These are phyloP conservation scores for Dalechampia spathulata DNA, from an alignment of 441 rosid genomes.

Conservation along the genomic window DNA sequence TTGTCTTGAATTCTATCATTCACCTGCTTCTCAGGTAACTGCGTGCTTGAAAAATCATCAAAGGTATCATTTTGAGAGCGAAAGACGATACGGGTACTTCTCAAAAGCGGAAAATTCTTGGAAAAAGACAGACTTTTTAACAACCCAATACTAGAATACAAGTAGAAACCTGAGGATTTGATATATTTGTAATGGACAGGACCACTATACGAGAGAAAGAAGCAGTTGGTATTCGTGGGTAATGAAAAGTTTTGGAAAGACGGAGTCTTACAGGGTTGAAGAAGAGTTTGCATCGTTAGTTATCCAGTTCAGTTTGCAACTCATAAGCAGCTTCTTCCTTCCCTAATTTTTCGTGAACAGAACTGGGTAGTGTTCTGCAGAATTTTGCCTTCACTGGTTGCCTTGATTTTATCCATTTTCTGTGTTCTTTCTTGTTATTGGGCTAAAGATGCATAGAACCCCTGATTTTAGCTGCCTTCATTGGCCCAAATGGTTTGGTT, in stretches of 20 bases:
- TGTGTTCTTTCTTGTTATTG: no score
- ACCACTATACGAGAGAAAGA: conserved; percentile 6
- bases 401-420: no score
- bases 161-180: conserved; percentile 17
- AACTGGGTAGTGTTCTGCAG: no score
- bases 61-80: conserved; percentile 39
- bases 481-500: no score
- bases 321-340: conserved; percentile 7
- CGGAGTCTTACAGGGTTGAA: conserved; percentile 46
- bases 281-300: conserved; percentile 46
- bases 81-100: conserved; percentile 24
- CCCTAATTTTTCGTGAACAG: background rate
- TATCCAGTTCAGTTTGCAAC: conserved; percentile 25
- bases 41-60: conserved; percentile 35
- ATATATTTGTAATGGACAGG: conserved; percentile 12
- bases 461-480: no score
- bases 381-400: no score
- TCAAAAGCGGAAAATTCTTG: conserved; percentile 19
- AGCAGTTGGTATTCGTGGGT: conserved; percentile 11
- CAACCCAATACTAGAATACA: conserved; percentile 7
- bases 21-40: conserved; percentile 25
- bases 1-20: conserved; percentile 22
- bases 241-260: conserved; percentile 21
- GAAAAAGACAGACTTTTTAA: conserved; percentile 9
- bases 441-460: no score